Evolutionary conservation across 1,284 basidiomycete genomes (phyloP).

Genomic region (Sanghuangporus weigelae): DNA sequence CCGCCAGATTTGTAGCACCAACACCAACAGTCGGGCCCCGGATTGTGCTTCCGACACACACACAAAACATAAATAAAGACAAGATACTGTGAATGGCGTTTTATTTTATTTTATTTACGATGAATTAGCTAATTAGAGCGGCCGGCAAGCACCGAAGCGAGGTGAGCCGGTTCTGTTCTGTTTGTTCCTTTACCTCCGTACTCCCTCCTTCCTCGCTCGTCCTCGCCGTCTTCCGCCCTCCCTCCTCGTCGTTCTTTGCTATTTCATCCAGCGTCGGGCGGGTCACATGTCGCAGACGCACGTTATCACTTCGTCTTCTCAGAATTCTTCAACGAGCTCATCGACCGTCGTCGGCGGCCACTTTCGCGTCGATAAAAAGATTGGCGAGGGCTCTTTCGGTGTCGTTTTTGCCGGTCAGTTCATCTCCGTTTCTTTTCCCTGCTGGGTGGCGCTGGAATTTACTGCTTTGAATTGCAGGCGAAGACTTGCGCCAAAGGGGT

Average conservation of each 20-base stretch:
- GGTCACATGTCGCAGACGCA: slow-evolving; percentile 15
- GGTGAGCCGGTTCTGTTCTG: background rate
- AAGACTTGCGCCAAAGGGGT: slow-evolving; percentile 79
- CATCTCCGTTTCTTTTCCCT: background rate
- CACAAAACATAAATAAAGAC: too few relatives aligned
- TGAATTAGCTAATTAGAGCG: background rate
- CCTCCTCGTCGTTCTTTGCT: background rate
- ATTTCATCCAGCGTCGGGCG: background rate
- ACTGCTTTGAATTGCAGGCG: slow-evolving; percentile 44
- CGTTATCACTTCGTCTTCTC: slow-evolving; percentile 16
- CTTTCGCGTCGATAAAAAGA: slow-evolving; percentile 81
- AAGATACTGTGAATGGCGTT: too few relatives aligned
- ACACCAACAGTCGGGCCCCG: too few relatives aligned
- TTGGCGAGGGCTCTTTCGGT: slow-evolving; percentile 82
- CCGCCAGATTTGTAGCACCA: too few relatives aligned
- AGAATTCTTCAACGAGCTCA: slow-evolving; percentile 12
- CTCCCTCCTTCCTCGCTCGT: background rate
- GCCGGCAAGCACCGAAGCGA: background rate
- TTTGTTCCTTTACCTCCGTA: background rate
- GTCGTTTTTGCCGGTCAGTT: slow-evolving; percentile 73
- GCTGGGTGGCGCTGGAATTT: background rate
- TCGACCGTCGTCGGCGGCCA: slow-evolving; percentile 59
- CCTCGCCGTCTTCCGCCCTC: background rate
- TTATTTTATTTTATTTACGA: too few relatives aligned
- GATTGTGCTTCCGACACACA: too few relatives aligned